phyloP scores from a whole-genome alignment of 192 early-diverging fungal species.

The Backusella circina region DNA sequence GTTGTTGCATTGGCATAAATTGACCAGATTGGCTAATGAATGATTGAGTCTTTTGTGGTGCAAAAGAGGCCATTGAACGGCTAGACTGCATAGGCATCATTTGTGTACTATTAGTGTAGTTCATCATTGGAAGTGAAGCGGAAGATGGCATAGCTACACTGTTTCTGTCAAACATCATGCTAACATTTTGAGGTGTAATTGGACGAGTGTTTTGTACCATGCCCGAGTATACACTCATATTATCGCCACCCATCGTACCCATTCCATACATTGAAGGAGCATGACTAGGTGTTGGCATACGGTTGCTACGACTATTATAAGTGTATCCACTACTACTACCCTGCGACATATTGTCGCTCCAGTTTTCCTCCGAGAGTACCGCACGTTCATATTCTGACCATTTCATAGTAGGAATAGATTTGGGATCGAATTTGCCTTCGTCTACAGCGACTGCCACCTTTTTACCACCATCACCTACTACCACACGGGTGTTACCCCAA shows the following conservation, averaged over 20 bases:
- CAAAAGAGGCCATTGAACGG: conserved; percentile 8
- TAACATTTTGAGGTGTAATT: background rate
- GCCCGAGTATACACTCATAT: background rate
- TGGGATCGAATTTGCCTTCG: conserved; percentile 76
- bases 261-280: conserved; percentile 6
- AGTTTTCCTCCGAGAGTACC: conserved; percentile 24
- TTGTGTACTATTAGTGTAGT: background rate
- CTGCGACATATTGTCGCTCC: conserved; percentile 40
- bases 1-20: conserved; percentile 8
- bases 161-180: background rate
- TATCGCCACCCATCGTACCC: conserved; percentile 1
- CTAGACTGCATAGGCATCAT: conserved; percentile 10
- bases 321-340: conserved; percentile 14
- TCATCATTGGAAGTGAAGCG: conserved; percentile 14
- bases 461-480: conserved; percentile 84
- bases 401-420: conserved; percentile 69
- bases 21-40: conserved; percentile 6
- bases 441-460: conserved; percentile 60
- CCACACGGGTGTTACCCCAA: conserved; percentile 95
- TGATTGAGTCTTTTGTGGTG: background rate
- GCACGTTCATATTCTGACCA: conserved; percentile 83
- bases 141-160: conserved; percentile 20
- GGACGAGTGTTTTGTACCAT: background rate
- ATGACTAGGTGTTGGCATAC: background rate
- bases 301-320: conserved; percentile 7